These are phyloP conservation scores for Nothomitra cinnamomea DNA, from an alignment of 2,329 filamentous ascomycete genomes.

Conservation along the genomic window DNA sequence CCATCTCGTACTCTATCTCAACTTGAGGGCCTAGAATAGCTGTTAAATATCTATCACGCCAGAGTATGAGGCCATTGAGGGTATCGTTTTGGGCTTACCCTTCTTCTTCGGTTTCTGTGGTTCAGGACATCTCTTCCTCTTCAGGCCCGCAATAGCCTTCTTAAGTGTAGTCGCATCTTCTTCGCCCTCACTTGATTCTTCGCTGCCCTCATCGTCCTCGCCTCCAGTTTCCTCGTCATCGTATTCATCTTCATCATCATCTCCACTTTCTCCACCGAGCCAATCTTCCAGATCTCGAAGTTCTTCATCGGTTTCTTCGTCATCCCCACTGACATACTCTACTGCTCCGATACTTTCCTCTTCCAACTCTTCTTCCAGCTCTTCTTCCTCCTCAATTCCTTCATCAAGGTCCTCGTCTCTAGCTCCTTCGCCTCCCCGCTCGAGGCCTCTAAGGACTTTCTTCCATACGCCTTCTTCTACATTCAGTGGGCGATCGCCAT, in stretches of 20 bases:
- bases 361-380: conserved; percentile 50
- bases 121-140: conserved; percentile 13
- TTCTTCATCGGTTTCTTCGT: conserved; percentile 61
- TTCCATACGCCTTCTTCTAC: conserved; percentile 94
- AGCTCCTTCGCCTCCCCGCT: conserved; percentile 67
- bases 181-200: conserved; percentile 14
- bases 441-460: conserved; percentile 81
- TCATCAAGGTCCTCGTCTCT: conserved; percentile 80
- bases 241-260: conserved; percentile 29
- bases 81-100: conserved; percentile 10
- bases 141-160: conserved; percentile 7
- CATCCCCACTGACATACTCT: conserved; percentile 86
- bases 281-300: conserved; percentile 77
- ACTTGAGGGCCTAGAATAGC: conserved; percentile 10
- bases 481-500: conserved; percentile 87
- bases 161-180: conserved; percentile 10
- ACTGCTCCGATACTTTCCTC: conserved; percentile 54
- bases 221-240: conserved; percentile 38
- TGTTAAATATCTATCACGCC: conserved; percentile 8
- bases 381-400: conserved; percentile 64
- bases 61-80: too few species aligned
- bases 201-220: conserved; percentile 32
- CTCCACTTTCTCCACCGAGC: conserved; percentile 39
- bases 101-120: conserved; percentile 14
- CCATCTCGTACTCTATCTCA: conserved; percentile 50